These are phyloP conservation scores for Lophiostoma macrostomum DNA, from an alignment of 495 filamentous ascomycete genomes.

Conservation along the genomic window DNA sequence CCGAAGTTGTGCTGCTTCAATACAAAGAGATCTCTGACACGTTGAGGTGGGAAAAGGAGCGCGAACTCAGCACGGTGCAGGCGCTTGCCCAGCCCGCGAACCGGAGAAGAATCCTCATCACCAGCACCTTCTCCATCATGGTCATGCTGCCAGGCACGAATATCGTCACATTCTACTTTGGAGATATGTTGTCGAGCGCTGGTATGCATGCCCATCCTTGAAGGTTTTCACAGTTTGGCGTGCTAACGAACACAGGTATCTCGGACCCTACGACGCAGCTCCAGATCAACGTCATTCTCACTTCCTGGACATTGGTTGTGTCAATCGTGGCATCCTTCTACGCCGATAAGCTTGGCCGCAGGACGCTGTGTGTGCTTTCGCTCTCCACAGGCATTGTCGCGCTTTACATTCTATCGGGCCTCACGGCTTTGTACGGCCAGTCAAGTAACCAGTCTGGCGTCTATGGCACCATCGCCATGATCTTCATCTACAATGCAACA, in stretches of 20 bases:
- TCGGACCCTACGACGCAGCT: slow-evolving; percentile 11
- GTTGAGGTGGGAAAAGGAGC: slow-evolving; percentile 8
- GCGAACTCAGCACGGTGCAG: background rate
- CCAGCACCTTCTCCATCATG: slow-evolving; percentile 1
- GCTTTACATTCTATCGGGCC: slow-evolving; percentile 7
- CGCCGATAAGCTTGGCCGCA: slow-evolving; percentile 12
- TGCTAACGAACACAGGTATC: slow-evolving; percentile 14
- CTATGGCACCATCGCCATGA: slow-evolving; percentile 21
- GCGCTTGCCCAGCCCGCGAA: background rate
- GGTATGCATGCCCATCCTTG: no score
- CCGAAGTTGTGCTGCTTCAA: slow-evolving; percentile 30
- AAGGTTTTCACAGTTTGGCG: no score
- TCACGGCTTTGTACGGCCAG: slow-evolving; percentile 8
- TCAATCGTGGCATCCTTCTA: slow-evolving; percentile 1
- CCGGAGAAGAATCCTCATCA: slow-evolving; percentile 3
- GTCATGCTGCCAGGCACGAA: slow-evolving; percentile 17
- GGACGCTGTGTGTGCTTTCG: background rate
- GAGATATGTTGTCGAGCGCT: slow-evolving; percentile 12
- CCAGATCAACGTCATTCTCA: slow-evolving; percentile 18
- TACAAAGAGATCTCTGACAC: slow-evolving; percentile 15
- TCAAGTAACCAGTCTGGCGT: slow-evolving; percentile 10
- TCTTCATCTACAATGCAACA: slow-evolving; percentile 16
- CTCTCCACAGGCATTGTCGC: background rate
- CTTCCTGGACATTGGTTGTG: slow-evolving; percentile 9
- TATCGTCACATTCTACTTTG: slow-evolving; percentile 20